These are phyloP conservation scores for Schizonepeta tenuifolia DNA, from an alignment of 257 asterid genomes.

Conservation along the genomic window DNA sequence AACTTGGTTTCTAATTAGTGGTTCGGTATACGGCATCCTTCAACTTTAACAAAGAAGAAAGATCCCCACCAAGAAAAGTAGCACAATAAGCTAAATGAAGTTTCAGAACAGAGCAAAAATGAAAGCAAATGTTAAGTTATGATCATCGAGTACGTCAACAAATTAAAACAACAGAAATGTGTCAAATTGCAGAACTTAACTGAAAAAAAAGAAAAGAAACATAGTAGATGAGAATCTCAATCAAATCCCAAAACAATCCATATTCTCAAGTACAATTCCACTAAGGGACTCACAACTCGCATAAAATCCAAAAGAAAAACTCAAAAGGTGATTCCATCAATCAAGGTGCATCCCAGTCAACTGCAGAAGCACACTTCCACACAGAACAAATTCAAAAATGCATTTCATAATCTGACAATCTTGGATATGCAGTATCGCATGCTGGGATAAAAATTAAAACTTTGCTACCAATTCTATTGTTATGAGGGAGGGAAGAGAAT, in stretches of 20 bases:
- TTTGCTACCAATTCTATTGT: neutral
- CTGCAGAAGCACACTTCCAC: slow-evolving; percentile 12
- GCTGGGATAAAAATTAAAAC: slow-evolving; percentile 24
- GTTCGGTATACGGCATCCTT: slow-evolving; percentile 9
- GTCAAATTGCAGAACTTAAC: neutral
- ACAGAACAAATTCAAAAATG: neutral
- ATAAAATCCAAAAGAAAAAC: neutral
- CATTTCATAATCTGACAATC: slow-evolving; percentile 35
- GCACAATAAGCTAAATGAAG: neutral
- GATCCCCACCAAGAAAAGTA: slow-evolving; percentile 1
- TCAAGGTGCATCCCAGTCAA: neutral
- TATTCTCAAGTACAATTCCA: neutral
- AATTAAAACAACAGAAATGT: neutral
- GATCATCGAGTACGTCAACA: neutral
- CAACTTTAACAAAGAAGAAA: slow-evolving; percentile 3
- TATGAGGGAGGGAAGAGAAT: neutral
- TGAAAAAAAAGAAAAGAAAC: too few relatives aligned
- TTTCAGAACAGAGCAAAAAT: neutral
- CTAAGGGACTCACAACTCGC: slow-evolving; percentile 1
- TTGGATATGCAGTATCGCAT: slow-evolving; percentile 63
- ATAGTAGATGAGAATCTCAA: neutral
- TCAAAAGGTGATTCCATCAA: neutral
- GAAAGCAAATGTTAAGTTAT: neutral
- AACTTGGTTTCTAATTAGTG: neutral
- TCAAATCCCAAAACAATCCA: slow-evolving; percentile 5